These are phyloP conservation scores for Halenospora varia DNA, from an alignment of 495 filamentous ascomycete genomes.

Conservation along the genomic window DNA sequence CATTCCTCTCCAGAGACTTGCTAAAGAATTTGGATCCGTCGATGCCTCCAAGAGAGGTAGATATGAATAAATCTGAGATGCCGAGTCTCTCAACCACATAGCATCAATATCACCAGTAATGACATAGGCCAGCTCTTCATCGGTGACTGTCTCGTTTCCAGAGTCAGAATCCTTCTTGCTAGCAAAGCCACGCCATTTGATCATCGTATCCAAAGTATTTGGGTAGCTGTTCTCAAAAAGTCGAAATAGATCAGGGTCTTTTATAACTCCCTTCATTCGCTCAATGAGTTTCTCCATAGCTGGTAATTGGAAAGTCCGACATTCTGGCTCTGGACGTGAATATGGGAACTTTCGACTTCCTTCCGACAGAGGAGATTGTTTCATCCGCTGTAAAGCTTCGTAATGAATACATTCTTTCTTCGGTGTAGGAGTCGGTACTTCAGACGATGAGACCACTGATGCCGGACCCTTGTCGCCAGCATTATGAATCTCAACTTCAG, in stretches of 20 bases:
- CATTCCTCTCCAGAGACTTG: constrained; percentile 80
- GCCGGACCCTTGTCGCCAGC: no score
- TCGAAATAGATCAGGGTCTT: constrained; percentile 82
- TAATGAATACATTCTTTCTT: background rate
- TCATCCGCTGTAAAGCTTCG: background rate
- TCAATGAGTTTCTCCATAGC: constrained; percentile 82
- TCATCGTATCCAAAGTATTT: constrained; percentile 27
- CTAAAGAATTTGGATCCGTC: constrained; percentile 53
- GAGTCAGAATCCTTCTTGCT: constrained; percentile 27
- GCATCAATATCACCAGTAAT: constrained; percentile 97
- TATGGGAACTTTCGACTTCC: constrained; percentile 80
- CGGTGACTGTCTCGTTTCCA: constrained; percentile 34
- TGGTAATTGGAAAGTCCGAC: constrained; percentile 82
- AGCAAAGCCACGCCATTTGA: constrained; percentile 59
- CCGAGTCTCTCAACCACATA: constrained; percentile 95
- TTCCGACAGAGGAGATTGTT: constrained; percentile 61
- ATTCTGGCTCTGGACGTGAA: constrained; percentile 73
- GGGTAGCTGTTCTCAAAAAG: constrained; percentile 95
- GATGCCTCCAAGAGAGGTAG: constrained; percentile 57
- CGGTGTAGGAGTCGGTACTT: background rate
- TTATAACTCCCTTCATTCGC: constrained; percentile 71
- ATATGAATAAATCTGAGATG: constrained; percentile 91
- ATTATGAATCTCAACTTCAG: no score
- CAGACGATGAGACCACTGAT: background rate
- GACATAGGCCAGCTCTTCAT: constrained; percentile 70